Conservation (phyloP, 148 eudicot species). For the Vaccinium myrtillus region DNA sequence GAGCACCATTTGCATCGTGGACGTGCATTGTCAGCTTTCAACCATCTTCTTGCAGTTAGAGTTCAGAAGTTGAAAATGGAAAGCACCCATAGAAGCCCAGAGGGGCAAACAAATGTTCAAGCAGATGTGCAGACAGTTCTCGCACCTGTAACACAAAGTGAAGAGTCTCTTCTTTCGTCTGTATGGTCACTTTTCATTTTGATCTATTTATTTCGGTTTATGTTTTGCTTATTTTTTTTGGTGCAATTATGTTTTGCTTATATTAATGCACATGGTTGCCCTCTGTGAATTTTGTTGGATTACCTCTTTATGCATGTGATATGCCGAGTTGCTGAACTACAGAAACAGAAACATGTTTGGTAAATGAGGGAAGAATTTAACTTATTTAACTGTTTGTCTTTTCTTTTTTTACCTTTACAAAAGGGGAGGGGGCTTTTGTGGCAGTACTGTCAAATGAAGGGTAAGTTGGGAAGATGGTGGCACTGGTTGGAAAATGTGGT, state of each 20-base stretch:
- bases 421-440: neutral
- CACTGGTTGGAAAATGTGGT: neutral
- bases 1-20: slow-evolving; percentile 97
- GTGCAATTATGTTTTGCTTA: neutral
- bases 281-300: neutral
- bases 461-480: neutral
- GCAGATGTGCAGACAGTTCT: slow-evolving; percentile 76
- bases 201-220: slow-evolving; percentile 4
- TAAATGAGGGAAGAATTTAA: neutral
- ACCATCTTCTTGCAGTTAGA: slow-evolving; percentile 70
- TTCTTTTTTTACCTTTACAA: neutral
- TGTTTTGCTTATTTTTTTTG: neutral
- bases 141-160: slow-evolving; percentile 65
- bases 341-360: neutral
- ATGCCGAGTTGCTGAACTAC: neutral
- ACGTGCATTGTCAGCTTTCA: slow-evolving; percentile 83
- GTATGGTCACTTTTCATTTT: slow-evolving; percentile 40
- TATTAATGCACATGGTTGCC: neutral
- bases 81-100: slow-evolving; percentile 39
- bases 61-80: slow-evolving; percentile 70
- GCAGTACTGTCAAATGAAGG: neutral
- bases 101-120: slow-evolving; percentile 69
- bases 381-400: neutral
- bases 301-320: neutral
- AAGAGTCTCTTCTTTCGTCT: slow-evolving; percentile 84